Evolutionary conservation across 1,139 yeast species (phyloP).

Genomic region (Yamadazyma friedrichii): DNA sequence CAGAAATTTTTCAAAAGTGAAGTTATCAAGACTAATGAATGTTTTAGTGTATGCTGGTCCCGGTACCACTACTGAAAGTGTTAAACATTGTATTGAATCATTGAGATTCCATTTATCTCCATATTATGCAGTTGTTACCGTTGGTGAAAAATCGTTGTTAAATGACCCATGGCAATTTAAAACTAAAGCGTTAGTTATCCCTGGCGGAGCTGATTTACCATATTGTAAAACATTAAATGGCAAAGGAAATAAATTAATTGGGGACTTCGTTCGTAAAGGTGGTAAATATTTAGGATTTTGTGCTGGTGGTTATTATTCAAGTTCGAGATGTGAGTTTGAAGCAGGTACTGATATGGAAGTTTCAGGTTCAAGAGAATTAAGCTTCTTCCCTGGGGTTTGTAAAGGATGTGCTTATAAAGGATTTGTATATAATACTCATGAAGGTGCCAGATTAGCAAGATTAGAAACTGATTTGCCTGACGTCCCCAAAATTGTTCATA

Average conservation of each 20-base stretch:
- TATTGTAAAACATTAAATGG: constrained; percentile 73
- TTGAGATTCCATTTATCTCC: constrained; percentile 78
- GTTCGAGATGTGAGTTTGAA: constrained; percentile 80
- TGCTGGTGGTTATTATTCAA: constrained; percentile 93
- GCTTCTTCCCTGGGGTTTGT: constrained; percentile 76
- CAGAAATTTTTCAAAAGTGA: too few species aligned
- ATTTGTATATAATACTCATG: constrained; percentile 72
- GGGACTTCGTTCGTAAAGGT: constrained; percentile 69
- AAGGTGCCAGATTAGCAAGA: constrained; percentile 65
- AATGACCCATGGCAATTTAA: constrained; percentile 88
- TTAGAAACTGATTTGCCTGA: constrained; percentile 32
- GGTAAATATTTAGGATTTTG: constrained; percentile 86
- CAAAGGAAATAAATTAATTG: constrained; percentile 57
- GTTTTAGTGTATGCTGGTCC: constrained; percentile 81
- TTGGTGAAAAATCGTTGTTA: constrained; percentile 58
- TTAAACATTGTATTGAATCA: constrained; percentile 78
- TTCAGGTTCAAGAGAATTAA: constrained; percentile 77
- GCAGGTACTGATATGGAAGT: constrained; percentile 79
- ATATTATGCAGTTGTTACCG: constrained; percentile 78
- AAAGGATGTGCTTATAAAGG: constrained; percentile 83
- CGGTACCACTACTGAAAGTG: constrained; percentile 86
- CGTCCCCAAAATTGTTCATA: constrained; percentile 22
- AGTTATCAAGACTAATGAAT: constrained; percentile 48
- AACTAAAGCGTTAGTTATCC: constrained; percentile 78
- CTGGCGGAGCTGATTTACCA: constrained; percentile 97